Conservation (phyloP, 108 stramenopile genomes). For the Skeletonema tropicum region DNA sequence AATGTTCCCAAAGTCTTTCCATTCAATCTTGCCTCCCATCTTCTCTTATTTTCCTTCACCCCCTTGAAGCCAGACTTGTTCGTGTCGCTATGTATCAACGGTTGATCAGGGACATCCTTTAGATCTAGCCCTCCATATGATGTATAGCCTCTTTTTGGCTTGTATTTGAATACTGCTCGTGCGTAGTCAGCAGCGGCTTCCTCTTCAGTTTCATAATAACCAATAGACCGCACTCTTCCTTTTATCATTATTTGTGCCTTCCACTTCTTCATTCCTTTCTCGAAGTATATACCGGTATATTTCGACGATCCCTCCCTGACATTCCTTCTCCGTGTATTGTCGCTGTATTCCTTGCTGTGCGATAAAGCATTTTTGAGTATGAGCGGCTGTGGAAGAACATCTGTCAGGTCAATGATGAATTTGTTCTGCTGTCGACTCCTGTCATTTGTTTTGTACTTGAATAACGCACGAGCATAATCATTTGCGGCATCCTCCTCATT, state of each 20-base stretch:
- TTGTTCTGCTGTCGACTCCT: background rate
- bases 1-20: background rate
- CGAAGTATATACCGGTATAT: background rate
- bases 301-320: background rate
- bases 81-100: background rate
- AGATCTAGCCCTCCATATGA: background rate
- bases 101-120: background rate
- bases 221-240: background rate
- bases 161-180: background rate
- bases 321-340: background rate
- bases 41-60: constrained; percentile 5
- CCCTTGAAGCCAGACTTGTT: background rate
- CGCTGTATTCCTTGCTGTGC: background rate
- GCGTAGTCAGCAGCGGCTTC: background rate
- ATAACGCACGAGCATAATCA: background rate
- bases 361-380: background rate
- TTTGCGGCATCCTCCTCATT: background rate
- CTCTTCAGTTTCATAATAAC: background rate
- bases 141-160: background rate
- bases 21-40: constrained; percentile 4
- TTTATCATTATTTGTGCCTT: constrained; percentile 11
- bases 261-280: background rate
- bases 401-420: background rate
- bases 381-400: background rate
- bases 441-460: background rate